Conservation (phyloP, 331 rosid genomes). For the Cydonia oblonga region DNA sequence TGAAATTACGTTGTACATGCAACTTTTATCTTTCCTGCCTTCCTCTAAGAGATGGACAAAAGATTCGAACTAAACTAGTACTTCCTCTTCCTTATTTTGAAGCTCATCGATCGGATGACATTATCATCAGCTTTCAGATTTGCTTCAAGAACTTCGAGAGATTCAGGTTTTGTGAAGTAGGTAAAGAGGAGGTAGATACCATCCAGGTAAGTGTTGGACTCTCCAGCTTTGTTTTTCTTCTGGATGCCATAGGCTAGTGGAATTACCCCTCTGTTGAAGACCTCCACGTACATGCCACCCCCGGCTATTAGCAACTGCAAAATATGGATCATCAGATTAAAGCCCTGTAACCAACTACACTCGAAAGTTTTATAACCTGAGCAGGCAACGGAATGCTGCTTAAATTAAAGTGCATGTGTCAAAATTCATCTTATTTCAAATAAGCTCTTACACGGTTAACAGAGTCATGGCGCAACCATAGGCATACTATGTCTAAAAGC, state of each 20-base stretch:
- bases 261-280: constrained; percentile 80
- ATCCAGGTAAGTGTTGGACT: constrained; percentile 62
- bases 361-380: background rate
- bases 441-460: background rate
- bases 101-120: constrained; percentile 57
- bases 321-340: background rate
- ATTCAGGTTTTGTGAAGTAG: constrained; percentile 75
- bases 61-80: constrained; percentile 26
- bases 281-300: constrained; percentile 97
- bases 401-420: background rate
- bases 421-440: background rate
- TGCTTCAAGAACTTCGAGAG: constrained; percentile 39
- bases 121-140: constrained; percentile 50
- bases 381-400: background rate
- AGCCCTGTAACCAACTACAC: constrained; percentile 3
- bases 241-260: constrained; percentile 65
- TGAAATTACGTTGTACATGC: constrained; percentile 8
- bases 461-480: background rate
- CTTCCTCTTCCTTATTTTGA: constrained; percentile 70
- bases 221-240: constrained; percentile 88
- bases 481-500: background rate
- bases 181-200: constrained; percentile 85
- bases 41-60: constrained; percentile 10
- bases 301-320: constrained; percentile 92
- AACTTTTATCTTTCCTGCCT: background rate